Conservation (phyloP, 1,284 basidiomycete species). For the Rhizoctonia solani region DNA sequence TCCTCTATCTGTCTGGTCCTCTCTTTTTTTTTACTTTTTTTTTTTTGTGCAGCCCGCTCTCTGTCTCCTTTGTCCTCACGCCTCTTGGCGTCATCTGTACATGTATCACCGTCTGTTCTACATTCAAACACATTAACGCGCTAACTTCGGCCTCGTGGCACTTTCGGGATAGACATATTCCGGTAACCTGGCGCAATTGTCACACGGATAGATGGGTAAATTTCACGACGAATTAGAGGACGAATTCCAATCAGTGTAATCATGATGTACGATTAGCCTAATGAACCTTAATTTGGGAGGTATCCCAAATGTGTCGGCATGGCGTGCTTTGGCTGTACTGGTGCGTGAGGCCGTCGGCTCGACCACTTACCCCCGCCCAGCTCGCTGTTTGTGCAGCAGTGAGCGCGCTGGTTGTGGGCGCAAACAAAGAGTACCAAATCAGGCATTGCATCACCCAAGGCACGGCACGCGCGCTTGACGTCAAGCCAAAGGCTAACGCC, state of each 20-base stretch:
- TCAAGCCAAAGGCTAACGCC: constrained; percentile 15
- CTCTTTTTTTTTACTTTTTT: background rate
- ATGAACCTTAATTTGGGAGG: background rate
- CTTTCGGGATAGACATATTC: constrained; percentile 6
- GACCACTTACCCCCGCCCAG: too few species aligned
- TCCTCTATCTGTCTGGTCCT: background rate
- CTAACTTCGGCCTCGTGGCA: constrained; percentile 17
- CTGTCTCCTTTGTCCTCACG: constrained; percentile 20
- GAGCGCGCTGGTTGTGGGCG: background rate
- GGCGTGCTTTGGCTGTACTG: background rate
- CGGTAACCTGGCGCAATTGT: constrained; percentile 23
- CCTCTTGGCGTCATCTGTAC: constrained; percentile 22
- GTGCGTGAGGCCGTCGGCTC: too few species aligned
- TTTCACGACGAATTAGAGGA: constrained; percentile 9
- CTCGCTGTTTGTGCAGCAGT: too few species aligned
- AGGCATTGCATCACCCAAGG: too few species aligned
- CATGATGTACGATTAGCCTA: background rate
- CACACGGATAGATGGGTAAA: constrained; percentile 5
- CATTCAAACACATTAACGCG: constrained; percentile 4
- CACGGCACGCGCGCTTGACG: constrained; percentile 20
- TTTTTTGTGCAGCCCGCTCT: background rate
- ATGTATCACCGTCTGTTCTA: constrained; percentile 12
- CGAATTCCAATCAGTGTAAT: constrained; percentile 26
- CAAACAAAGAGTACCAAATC: too few species aligned
- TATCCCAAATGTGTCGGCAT: background rate